Base-by-base conservation (phyloP, 495 filamentous ascomycete species). In the Aspergillus baeticus region DNA sequence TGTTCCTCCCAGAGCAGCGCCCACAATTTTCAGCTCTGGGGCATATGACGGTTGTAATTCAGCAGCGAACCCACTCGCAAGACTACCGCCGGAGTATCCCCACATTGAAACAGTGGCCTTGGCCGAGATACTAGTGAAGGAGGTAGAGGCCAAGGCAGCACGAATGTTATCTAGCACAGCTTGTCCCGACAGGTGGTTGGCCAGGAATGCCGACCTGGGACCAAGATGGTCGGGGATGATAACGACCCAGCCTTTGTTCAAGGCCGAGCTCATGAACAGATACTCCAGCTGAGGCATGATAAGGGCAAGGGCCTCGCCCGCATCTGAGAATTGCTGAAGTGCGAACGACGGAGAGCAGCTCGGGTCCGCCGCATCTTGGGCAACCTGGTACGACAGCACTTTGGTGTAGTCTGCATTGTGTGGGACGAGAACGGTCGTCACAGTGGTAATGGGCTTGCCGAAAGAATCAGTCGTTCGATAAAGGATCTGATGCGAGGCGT, bases 81-180 rank as follows among this genome's bases (percentile, higher is more conserved):
- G 57, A 10, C 69, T 67, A 35, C 80, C 81, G 8, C 81, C 80
- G 10, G 75, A 79, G 59, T 82, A 84, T 17, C 80, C 81, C 77
- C 77, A 83, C 58, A 83, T 57, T 1, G 69, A 63, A 42, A 61
- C 47, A 10, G 61, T 60, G 6, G 69, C 56, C 23, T 64, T 33
- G 3, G 55, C 41, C 1, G 62, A 57, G 31, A 65, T 48, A 23
- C 55, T 29, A 5, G 59, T 63, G 53, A 63, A 46, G 8, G 39
- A 11, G 6, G 60, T 49, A 0, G 67, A 61, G 10, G 64, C 62
- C 2, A 78, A 41, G 6, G 73, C 69, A 0, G 78, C 78, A 20
- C 76, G 72, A 15, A 79, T 52, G 20, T 66, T 71, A 54, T 84
- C 79, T 6, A 84, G 64, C 11, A 71, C 74, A 6, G 77, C 72